Evolutionary conservation across 805 yeast species (phyloP), one percentile per base, ranked within the genome.

Genomic region (Pichia rugopelliculosa): DNA sequence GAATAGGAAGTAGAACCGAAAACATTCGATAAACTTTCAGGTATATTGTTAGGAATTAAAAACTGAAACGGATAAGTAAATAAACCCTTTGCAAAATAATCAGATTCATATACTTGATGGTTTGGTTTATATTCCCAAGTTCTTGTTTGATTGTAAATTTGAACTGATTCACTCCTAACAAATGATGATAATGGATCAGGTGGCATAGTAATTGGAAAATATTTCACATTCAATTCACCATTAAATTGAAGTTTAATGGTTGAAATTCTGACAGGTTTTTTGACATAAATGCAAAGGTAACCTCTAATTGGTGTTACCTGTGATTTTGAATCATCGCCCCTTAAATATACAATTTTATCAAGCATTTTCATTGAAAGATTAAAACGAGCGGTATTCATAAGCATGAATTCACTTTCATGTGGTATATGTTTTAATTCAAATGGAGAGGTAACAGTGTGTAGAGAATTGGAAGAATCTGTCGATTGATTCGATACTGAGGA

Each of bases 21-120:
- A 9, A 36, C 27, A 45, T 59, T 60, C 2, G 45, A 39, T 20
- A 60, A 36, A 6, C 64, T 53, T 37, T 59, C 59, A 11, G 67
- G 65, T 18, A 50, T 45, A 8, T 42, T 23, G 20, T 52, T 48
- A n/a, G 56, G 55, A 8, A 61, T 26, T 7, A 56, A 47, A 39
- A 62, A 63, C 46, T 59, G 57, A 45, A 63, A 63, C 13, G 62
- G 60, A 41, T 57, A 56, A 22, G 56, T 53, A 36, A 61, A 58
- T 15, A 30, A 36, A 11, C 65, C 65, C 9, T 50, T 53, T 8
- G 45, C 18, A 23, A 56, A 50, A 22, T 25, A 39, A 18, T 48
- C 50, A 13, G 45, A 25, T 36, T 47, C 50, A 11, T 42, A 41
- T 15, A 43, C 47, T 26, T 43, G 40, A 37, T 48, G 44, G 21